Evolutionary conservation across 257 asterid species (phyloP).

Genomic region (Sherardia arvensis): DNA sequence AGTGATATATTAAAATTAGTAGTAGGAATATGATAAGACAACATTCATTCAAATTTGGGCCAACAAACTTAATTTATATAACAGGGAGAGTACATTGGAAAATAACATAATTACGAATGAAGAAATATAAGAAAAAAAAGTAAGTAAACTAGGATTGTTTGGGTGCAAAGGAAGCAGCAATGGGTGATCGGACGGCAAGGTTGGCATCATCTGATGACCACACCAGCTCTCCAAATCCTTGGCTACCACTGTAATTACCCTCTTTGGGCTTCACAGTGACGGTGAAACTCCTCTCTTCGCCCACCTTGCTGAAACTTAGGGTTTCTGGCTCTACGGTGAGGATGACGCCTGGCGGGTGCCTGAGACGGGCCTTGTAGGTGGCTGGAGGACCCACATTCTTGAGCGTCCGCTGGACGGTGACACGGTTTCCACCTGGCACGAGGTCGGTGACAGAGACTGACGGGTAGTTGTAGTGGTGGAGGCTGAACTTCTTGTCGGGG

Average conservation of each 20-base stretch:
- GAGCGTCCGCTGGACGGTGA: not conserved
- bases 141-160: too few relatives aligned
- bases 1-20: too few relatives aligned
- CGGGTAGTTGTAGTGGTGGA: not conserved
- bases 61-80: too few relatives aligned
- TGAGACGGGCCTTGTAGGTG: not conserved
- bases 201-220: constrained; percentile 41
- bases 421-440: not conserved
- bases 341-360: not conserved
- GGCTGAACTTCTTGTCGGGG: not conserved
- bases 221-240: constrained; percentile 32
- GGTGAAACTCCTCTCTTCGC: not conserved
- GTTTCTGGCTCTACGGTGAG: not conserved
- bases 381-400: not conserved
- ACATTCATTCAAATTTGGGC: too few relatives aligned
- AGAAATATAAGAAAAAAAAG: too few relatives aligned
- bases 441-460: not conserved
- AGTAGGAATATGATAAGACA: too few relatives aligned
- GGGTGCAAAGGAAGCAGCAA: constrained; percentile 12
- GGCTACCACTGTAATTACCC: not conserved
- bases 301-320: not conserved
- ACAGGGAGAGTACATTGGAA: too few relatives aligned
- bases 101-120: too few relatives aligned
- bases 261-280: not conserved
- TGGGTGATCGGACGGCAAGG: constrained; percentile 42